Conservation (phyloP, 306 rosid species). For the Comarum palustre region DNA sequence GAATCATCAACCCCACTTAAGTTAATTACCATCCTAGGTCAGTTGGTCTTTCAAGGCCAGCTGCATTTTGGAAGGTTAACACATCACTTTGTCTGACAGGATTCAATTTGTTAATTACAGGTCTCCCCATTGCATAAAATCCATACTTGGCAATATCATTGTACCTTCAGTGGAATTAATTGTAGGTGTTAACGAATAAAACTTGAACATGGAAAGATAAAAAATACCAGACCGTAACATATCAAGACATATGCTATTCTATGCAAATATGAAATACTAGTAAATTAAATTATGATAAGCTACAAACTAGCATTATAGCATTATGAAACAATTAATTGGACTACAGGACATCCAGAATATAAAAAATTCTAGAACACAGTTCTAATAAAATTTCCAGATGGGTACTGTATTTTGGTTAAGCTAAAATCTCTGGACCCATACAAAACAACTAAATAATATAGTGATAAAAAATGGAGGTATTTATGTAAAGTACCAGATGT, state of each 20-base stretch:
- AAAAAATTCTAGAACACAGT: neutral
- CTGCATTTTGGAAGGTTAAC: slow-evolving; percentile 31
- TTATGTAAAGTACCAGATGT: slow-evolving; percentile 56
- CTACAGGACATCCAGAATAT: neutral
- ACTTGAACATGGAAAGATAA: slow-evolving; percentile 6
- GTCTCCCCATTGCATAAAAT: slow-evolving; percentile 74
- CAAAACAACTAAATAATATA: slow-evolving; percentile 13
- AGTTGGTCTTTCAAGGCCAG: slow-evolving; percentile 44
- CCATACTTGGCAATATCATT: slow-evolving; percentile 89
- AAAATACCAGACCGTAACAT: neutral
- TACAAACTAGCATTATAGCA: neutral
- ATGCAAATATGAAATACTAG: neutral
- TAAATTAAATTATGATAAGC: neutral
- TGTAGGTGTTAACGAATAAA: slow-evolving; percentile 13
- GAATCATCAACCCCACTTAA: slow-evolving; percentile 22
- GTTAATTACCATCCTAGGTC: slow-evolving; percentile 74
- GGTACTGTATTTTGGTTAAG: neutral
- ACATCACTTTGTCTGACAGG: slow-evolving; percentile 39
- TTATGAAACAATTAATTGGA: neutral
- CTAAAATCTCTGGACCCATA: neutral
- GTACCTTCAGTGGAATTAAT: slow-evolving; percentile 55
- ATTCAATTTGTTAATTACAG: slow-evolving; percentile 40
- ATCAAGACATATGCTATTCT: neutral
- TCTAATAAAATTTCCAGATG: neutral
- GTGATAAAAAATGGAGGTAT: neutral